Evolutionary conservation across 2,329 filamentous ascomycete species (phyloP).

Genomic region (Ceratocystis colombiana): DNA sequence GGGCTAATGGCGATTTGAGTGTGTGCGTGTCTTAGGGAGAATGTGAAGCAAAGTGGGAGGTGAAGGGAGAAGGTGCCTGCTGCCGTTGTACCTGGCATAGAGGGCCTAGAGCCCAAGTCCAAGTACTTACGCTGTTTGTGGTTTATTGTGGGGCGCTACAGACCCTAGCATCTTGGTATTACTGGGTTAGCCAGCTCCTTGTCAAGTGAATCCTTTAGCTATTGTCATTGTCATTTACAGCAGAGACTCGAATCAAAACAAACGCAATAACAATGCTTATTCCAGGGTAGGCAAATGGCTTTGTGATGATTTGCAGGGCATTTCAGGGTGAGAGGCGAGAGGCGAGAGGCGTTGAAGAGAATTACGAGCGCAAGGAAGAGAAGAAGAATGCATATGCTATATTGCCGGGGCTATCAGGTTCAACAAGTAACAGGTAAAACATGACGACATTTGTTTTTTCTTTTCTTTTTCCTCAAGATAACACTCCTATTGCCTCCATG

Average conservation of each 20-base stretch:
- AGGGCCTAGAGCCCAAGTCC: too few species aligned
- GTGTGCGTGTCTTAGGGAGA: neutral
- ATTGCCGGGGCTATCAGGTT: too few species aligned
- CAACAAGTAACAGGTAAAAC: too few species aligned
- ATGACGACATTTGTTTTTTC: too few species aligned
- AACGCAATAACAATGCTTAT: neutral
- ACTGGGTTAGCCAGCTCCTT: neutral
- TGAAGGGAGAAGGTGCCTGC: neutral
- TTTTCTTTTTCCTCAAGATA: too few species aligned
- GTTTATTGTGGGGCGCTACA: neutral
- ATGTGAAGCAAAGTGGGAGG: neutral
- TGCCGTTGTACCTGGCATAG: too few species aligned
- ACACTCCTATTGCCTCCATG: too few species aligned
- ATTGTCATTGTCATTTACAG: neutral
- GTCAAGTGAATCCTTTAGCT: constrained; percentile 1
- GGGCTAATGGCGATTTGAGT: too few species aligned
- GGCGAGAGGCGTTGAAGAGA: too few species aligned
- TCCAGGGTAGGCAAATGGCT: neutral
- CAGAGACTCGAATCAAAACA: constrained; percentile 2
- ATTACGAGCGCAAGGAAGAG: too few species aligned
- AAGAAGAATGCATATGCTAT: too few species aligned
- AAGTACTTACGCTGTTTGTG: neutral
- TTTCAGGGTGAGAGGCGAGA: neutral
- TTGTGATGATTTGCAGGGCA: neutral
- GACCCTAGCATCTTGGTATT: constrained; percentile 5